phyloP scores from a whole-genome alignment of 805 yeast species.

The Pichia heedii region DNA sequence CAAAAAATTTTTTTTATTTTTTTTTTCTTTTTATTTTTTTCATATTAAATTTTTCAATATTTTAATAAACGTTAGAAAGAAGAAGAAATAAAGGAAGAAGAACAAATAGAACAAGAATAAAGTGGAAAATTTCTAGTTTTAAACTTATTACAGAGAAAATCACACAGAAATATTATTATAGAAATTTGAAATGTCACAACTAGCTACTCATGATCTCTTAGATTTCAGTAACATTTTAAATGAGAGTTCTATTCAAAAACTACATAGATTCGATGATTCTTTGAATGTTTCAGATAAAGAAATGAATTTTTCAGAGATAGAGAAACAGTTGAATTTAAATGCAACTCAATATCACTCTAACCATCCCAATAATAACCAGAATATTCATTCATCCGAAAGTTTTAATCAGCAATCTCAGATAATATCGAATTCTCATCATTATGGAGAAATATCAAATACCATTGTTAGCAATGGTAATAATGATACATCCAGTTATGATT shows the following conservation, averaged over 20 bases:
- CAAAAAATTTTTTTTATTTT: too few relatives aligned
- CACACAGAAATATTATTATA: too few relatives aligned
- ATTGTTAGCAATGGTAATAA: neutral
- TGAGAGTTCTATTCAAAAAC: neutral
- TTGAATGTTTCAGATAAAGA: neutral
- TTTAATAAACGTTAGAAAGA: too few relatives aligned
- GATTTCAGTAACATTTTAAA: neutral
- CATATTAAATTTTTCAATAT: too few relatives aligned
- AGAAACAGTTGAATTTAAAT: slow-evolving; percentile 5
- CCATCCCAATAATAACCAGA: neutral
- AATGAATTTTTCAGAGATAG: slow-evolving; percentile 2
- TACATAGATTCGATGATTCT: neutral
- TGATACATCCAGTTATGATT: neutral
- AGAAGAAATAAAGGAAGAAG: too few relatives aligned
- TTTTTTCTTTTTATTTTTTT: too few relatives aligned
- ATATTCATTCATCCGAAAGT: neutral
- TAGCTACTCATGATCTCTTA: neutral
- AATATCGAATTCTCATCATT: neutral
- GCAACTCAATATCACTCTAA: neutral
- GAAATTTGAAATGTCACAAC: neutral
- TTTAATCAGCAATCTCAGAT: neutral
- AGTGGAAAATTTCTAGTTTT: too few relatives aligned
- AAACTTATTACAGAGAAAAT: too few relatives aligned
- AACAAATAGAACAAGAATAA: too few relatives aligned
- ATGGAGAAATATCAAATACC: slow-evolving; percentile 2